Base-by-base conservation (phyloP, 768 basidiomycete genomes). In the Russula dissimulans region DNA sequence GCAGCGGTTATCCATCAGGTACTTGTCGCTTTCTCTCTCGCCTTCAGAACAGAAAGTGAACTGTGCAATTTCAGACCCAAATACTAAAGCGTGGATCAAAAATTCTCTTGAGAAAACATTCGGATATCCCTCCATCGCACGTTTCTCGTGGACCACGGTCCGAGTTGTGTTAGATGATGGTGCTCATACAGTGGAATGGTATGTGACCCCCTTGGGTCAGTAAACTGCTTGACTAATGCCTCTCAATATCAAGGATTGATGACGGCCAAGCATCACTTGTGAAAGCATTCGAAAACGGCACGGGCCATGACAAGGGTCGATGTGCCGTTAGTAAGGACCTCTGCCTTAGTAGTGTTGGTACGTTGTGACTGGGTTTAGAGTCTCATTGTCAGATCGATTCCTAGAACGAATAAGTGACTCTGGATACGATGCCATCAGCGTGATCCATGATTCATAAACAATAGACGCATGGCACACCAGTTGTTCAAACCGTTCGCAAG, bases 91-190 rank as follows among this genome's bases (percentile, higher is more conserved):
- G 0, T 98, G 92, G 91, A 76, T 99, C 12, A 81, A 81, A 65
- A 70, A 76, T 1, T 79, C 87, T 0, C 68, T 97, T 12, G 86
- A 97, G 57, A 87, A 86, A 2, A 87, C 91, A 2, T 99, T 99
- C 69, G 97, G 97, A 5, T 95, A 84, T 68, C 95, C 95, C 0
- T 87, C 83, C 17, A 72, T 97, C 42, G 95, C 85, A 3, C 83
- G 97, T 17, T 98, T 98, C 74, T 93, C 90, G 1, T 99, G 97
- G 97, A 85, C 90, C 3, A 97, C 97, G 0, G 84, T 95, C 62
- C 94, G 93, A 69, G 80, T 90, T 2, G 71, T 85, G 3, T 74
- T 99, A 15, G 92, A 95, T 52, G 89, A 89, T 68, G 76, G 83
- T 42, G 95, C 81, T 0, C 86, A 91, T 70, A 67, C 77, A 2